A percentile compares a stretch with the other conserved stretches of the same genome.
phyloP scores from a whole-genome alignment of 1,139 yeast species.

The Sugiyamaella sp. region DNA sequence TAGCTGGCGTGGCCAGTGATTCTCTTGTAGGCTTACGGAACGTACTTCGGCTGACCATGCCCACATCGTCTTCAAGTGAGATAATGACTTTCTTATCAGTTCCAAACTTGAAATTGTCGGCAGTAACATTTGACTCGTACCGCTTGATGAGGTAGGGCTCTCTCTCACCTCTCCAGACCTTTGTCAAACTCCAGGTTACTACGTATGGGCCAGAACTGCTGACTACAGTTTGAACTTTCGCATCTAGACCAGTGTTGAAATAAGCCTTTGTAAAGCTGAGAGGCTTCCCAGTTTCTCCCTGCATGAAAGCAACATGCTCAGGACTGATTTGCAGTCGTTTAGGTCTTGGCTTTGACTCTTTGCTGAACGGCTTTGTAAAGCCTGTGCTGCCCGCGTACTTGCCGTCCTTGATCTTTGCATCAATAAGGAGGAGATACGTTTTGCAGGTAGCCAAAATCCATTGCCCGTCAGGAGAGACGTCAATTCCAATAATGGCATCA shows the following conservation, averaged over 20 bases:
- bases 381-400: conserved; percentile 64
- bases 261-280: conserved; percentile 70
- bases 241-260: conserved; percentile 68
- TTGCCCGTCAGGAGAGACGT: conserved; percentile 76
- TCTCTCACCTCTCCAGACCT: conserved; percentile 56
- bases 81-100: conserved; percentile 70
- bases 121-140: conserved; percentile 65
- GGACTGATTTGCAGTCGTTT: conserved; percentile 68
- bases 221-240: conserved; percentile 70
- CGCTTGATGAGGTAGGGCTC: conserved; percentile 66
- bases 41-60: conserved; percentile 59
- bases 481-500: conserved; percentile 66
- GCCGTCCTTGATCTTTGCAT: conserved; percentile 63
- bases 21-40: conserved; percentile 61
- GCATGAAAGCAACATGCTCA: conserved; percentile 70
- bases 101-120: conserved; percentile 78
- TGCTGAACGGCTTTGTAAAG: conserved; percentile 64
- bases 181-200: conserved; percentile 75
- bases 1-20: conserved; percentile 44
- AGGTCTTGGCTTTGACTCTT: conserved; percentile 69
- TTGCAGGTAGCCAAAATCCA: conserved; percentile 82
- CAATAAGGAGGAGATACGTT: conserved; percentile 68
- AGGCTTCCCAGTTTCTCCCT: conserved; percentile 53
- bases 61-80: conserved; percentile 71
- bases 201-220: conserved; percentile 82